Conservation (phyloP, 2,329 filamentous ascomycete genomes). For the Pezicula neosporulosa region DNA sequence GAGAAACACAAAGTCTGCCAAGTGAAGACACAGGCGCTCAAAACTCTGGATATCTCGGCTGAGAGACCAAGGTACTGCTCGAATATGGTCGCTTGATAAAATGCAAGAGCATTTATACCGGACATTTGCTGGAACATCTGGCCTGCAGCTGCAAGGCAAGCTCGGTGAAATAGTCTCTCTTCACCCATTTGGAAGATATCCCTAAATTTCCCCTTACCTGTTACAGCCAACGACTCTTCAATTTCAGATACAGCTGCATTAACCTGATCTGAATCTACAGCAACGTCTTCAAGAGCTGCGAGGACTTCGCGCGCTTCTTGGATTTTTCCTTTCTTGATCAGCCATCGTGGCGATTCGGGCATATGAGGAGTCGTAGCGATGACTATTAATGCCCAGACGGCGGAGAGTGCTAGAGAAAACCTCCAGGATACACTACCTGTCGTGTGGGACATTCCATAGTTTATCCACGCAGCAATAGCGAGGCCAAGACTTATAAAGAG, state of each 20-base stretch:
- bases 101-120: constrained; percentile 10
- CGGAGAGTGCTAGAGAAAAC: constrained; percentile 54
- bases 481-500: constrained; percentile 50
- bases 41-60: constrained; percentile 3
- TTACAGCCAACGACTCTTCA: constrained; percentile 48
- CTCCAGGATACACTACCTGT: constrained; percentile 45
- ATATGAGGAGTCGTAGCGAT: constrained; percentile 28
- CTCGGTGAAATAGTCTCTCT: constrained; percentile 45
- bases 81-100: constrained; percentile 11
- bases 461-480: constrained; percentile 56
- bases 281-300: constrained; percentile 34
- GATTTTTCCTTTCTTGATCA: constrained; percentile 26
- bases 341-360: constrained; percentile 32
- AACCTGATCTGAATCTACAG: constrained; percentile 22
- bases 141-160: constrained; percentile 41
- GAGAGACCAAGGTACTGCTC: constrained; percentile 7
- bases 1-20: constrained; percentile 23
- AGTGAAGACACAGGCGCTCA: constrained; percentile 29
- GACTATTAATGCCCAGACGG: constrained; percentile 55
- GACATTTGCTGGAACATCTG: constrained; percentile 46
- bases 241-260: constrained; percentile 36
- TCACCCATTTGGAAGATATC: constrained; percentile 43
- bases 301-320: constrained; percentile 32
- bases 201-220: constrained; percentile 41
- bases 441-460: constrained; percentile 47